Base-by-base conservation (phyloP, 1,139 yeast species). In the Taphrina wiesneri region DNA sequence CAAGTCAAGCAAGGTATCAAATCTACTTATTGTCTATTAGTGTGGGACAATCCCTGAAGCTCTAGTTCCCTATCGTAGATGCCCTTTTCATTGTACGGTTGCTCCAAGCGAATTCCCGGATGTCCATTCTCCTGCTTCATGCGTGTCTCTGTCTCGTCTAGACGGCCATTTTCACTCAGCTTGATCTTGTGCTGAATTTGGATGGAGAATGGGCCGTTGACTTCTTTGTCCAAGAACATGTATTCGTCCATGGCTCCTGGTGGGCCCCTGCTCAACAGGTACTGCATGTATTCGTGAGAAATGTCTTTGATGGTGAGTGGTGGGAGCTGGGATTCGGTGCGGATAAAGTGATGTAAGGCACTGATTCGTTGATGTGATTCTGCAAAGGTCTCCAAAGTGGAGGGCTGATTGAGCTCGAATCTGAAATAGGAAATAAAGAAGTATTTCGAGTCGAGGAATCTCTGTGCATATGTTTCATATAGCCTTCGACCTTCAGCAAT, bases 341-440 rank as follows among this genome's bases (percentile, higher is more conserved):
- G 68, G 19, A 72, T 72, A 34, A 64, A 66, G 41, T 67, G 52
- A 46, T 70, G 70, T 19, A 72, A 70, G 7, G 63, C 51, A 13
- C 72, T 68, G 36, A 72, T 68, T 15, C 61, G 60, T 32, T 39
- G 45, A 51, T 68, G 67, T 23, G 68, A 54, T 21, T 67, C 68
- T 3, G 68, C 60, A 39, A 60, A 67, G 1, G 36, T 46, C 46
- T 69, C 69, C 41, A 36, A 30, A 13, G 26, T 17, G 4, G 67
- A 56, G 9, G 70, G 71, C 43, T 71, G 69, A 3, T 67, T 68
- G 6, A 75, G 67, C 64, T 75, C 77, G 63, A 75, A 77, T 39
- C 71, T 69, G 59, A 77, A 74, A 61, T 74, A 77, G 56, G 73
- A 72, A 23, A 74, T 71, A 74, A 76, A 73, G 66, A 75, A 77